Base-by-base conservation (phyloP, 208 protist species). In the Porcisia hertigi region DNA sequence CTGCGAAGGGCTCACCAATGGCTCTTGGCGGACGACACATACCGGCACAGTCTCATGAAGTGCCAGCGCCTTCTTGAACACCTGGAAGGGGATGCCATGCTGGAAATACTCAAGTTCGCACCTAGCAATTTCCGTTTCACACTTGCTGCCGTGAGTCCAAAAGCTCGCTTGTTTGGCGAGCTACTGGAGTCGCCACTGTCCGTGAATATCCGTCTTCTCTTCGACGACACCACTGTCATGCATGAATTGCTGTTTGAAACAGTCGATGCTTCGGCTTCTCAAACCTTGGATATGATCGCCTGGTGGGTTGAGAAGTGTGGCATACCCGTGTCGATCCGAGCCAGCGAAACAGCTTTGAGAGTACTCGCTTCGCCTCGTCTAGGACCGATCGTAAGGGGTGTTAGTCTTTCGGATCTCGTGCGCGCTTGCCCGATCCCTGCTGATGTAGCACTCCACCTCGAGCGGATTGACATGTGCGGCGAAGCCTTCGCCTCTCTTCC, bases 251-350 rank as follows among this genome's bases (percentile, higher is more conserved):
- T 59, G 7, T 64, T 16, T 12, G 39, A 55, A 18, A 36, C 54
- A 1, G 36, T 39, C 43, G 25, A 25, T 59, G 36, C 14, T 12
- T 52, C 69, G 20, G 16, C 20, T 7, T 36, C 60, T 45, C 69
- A 73, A 16, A 47, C 36, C 16, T 16, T 59, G 39, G 54, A 62
- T n/a, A 34, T 20, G 14, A 52, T 73, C 9, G 20, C 54, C n/a
- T 73, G 69, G 69, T 73, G 69, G 69, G 41, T 73, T 16, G 69
- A 73, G 54, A 73, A 73, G 54, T 73, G 69, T n/a, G 69, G 49
- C 36, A 49, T 73, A 20, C 54, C 54, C 4, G 4, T 73, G 1
- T 59, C 69, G 12, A 39, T 73, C 34, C 49, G 55, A 63, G 69
- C 52, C 39, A 54, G 60, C 55, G 39, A 47, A 39, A 52, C 20